Conservation (phyloP, 768 basidiomycete species). For the Piloderma croceum region DNA sequence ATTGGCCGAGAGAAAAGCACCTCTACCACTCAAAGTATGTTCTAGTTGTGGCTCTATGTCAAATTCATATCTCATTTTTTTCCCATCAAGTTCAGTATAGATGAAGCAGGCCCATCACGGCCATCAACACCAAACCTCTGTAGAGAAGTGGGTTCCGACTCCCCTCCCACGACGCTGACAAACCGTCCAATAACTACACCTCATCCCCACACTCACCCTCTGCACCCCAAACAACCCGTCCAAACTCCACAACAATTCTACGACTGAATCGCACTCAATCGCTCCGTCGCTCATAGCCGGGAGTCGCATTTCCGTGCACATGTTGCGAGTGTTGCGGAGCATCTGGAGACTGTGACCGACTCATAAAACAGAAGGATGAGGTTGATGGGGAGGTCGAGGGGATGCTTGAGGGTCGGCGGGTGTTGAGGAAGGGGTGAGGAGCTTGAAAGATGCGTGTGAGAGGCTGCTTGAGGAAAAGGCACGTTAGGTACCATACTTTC, state of each 20-base stretch:
- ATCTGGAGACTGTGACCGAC: constrained; percentile 73
- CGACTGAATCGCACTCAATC: constrained; percentile 88
- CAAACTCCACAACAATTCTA: constrained; percentile 94
- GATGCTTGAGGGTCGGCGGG: constrained; percentile 84
- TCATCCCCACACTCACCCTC: constrained; percentile 29
- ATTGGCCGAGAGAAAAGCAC: constrained; percentile 50
- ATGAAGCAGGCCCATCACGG: constrained; percentile 29
- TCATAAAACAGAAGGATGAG: constrained; percentile 67
- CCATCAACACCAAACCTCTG: constrained; percentile 33
- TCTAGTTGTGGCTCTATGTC: too few species aligned
- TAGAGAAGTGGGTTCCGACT: constrained; percentile 34
- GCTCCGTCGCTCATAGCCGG: constrained; percentile 87
- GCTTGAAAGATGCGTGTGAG: constrained; percentile 88
- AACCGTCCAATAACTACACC: constrained; percentile 18
- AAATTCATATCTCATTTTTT: too few species aligned
- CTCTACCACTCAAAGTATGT: constrained; percentile 73
- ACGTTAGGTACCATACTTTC: too few species aligned
- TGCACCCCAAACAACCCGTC: constrained; percentile 74
- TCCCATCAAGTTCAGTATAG: constrained; percentile 40
- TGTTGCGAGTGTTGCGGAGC: constrained; percentile 66
- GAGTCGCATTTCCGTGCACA: constrained; percentile 89
- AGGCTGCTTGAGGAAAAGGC: constrained; percentile 85
- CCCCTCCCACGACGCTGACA: constrained; percentile 50
- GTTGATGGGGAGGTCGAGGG: constrained; percentile 68
- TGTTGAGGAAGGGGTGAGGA: constrained; percentile 89